Evolutionary conservation across 2,329 filamentous ascomycete species (phyloP).

Genomic region (Fusarium sp.): DNA sequence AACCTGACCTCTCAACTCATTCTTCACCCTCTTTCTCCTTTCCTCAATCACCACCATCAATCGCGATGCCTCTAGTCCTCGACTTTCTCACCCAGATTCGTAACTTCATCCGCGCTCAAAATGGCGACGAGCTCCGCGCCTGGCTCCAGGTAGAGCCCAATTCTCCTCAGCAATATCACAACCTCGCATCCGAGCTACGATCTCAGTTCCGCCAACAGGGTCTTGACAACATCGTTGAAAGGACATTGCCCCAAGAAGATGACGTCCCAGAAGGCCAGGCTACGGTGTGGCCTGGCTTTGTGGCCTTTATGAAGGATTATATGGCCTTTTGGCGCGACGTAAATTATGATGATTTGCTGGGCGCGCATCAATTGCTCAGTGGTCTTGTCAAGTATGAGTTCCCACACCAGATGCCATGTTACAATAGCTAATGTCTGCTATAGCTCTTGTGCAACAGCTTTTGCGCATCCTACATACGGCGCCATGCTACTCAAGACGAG

Average conservation of each 20-base stretch:
- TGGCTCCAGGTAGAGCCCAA: conserved; percentile 82
- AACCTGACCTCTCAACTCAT: conserved; percentile 3
- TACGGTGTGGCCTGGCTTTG: conserved; percentile 80
- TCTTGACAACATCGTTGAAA: conserved; percentile 73
- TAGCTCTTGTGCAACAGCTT: conserved; percentile 84
- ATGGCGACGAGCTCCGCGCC: conserved; percentile 73
- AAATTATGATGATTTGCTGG: conserved; percentile 78
- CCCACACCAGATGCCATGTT: neutral
- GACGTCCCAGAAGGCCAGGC: conserved; percentile 72
- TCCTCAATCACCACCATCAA: neutral
- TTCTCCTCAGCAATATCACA: conserved; percentile 73
- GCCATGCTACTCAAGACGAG: conserved; percentile 85
- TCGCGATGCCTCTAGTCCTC: conserved; percentile 70
- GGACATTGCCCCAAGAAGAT: conserved; percentile 72
- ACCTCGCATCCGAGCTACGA: conserved; percentile 76
- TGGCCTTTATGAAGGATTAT: conserved; percentile 84
- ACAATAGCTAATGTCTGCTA: conserved; percentile 4
- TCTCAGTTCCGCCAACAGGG: conserved; percentile 63
- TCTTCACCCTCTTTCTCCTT: neutral
- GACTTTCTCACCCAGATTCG: conserved; percentile 76
- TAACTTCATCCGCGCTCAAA: conserved; percentile 65
- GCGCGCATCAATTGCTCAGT: conserved; percentile 80
- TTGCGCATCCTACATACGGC: conserved; percentile 83
- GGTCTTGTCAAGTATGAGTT: conserved; percentile 77
- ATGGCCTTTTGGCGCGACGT: conserved; percentile 84